These are phyloP conservation scores for Manihot esculenta DNA, from an alignment of 441 rosid species.

Conservation along the genomic window DNA sequence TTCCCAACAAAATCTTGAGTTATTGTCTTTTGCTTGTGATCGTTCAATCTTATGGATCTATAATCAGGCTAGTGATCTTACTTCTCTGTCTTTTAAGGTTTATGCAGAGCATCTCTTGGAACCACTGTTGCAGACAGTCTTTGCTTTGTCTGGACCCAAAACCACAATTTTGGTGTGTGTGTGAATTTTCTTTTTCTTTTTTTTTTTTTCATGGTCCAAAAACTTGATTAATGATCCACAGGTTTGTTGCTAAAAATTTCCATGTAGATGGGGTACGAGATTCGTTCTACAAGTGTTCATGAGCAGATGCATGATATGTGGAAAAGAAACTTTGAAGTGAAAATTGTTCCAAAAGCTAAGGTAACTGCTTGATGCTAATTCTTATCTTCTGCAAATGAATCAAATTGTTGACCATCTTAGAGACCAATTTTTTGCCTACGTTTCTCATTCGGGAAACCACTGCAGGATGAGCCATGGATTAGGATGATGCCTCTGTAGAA, in stretches of 20 bases:
- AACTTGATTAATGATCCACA: conserved; percentile 4
- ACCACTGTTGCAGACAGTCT: conserved; percentile 66
- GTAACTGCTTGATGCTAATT: conserved; percentile 29
- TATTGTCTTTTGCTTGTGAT: neutral
- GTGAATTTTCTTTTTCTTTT: neutral
- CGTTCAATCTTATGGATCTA: neutral
- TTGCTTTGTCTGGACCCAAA: conserved; percentile 80
- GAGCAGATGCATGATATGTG: conserved; percentile 83
- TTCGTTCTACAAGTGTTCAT: conserved; percentile 82
- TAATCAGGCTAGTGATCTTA: conserved; percentile 27
- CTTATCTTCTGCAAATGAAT: neutral
- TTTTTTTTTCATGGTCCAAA: neutral
- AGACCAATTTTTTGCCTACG: neutral
- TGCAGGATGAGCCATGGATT: conserved; percentile 3
- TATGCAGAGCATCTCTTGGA: conserved; percentile 94
- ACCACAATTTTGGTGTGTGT: conserved; percentile 67
- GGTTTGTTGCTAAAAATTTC: conserved; percentile 20
- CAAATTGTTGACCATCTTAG: neutral
- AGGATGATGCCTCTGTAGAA: neutral
- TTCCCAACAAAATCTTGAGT: neutral
- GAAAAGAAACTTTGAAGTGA: conserved; percentile 77
- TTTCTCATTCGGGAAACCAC: neutral
- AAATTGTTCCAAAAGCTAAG: conserved; percentile 68
- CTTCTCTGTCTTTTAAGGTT: conserved; percentile 50
- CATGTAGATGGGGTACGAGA: conserved; percentile 79